Percentiles rank a stretch among this genome's conserved stretches.
Evolutionary conservation across 805 yeast genomes (phyloP).

Genomic region (Saturnispora gosingensis): DNA sequence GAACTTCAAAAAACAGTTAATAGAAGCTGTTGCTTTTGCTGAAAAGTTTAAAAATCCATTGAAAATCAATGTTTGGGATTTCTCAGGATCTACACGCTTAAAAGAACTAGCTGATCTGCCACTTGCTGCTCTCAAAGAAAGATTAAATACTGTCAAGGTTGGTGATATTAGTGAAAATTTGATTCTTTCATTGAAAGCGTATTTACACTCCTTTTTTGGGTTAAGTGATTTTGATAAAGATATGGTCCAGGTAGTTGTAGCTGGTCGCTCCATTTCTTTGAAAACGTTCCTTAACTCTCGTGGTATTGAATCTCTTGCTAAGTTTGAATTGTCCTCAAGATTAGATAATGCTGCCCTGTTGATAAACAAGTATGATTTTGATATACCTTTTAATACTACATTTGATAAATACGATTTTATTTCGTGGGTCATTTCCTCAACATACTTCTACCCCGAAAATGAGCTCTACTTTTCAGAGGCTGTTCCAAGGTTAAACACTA

Average conservation of each 20-base stretch:
- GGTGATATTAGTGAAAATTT: not conserved
- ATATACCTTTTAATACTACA: not conserved
- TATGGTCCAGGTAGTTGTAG: constrained; percentile 21
- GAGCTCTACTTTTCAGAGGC: constrained; percentile 12
- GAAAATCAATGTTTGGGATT: constrained; percentile 1
- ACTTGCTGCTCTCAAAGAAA: not conserved
- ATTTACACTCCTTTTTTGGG: constrained; percentile 1
- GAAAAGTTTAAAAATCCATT: constrained; percentile 5
- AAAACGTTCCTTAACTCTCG: not conserved
- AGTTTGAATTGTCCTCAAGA: constrained; percentile 11
- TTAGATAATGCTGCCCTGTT: constrained; percentile 1
- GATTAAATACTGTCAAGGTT: not conserved
- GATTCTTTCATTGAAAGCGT: not conserved
- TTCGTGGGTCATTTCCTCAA: constrained; percentile 16
- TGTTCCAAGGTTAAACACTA: constrained; percentile 18
- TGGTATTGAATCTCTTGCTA: constrained; percentile 5
- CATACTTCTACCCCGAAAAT: constrained; percentile 26
- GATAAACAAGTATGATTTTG: not conserved
- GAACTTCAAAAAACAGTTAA: constrained; percentile 36
- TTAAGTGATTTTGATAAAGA: not conserved
- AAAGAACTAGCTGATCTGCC: not conserved
- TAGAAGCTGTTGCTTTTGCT: constrained; percentile 24
- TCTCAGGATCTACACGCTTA: not conserved
- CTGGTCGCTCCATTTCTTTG: constrained; percentile 41
- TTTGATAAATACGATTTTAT: constrained; percentile 17